Percentiles rank a stretch among this genome's conserved stretches.
These are phyloP conservation scores for Ceratobasidium sp. DNA, from an alignment of 1,284 basidiomycete genomes.

Conservation along the genomic window DNA sequence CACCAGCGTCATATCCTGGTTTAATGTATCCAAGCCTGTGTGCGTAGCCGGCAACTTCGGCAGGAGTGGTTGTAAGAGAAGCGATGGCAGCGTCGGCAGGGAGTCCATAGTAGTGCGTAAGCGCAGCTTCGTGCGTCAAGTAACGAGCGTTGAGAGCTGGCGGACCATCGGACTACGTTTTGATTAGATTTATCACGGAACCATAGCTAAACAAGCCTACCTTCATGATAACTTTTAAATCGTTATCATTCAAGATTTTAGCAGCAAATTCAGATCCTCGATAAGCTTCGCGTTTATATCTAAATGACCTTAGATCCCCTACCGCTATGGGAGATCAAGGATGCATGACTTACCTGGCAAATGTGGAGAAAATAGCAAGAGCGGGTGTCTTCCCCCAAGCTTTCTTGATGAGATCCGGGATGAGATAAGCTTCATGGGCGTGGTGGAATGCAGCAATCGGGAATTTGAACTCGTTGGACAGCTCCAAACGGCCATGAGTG, in stretches of 20 bases:
- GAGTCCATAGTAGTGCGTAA: constrained; percentile 85
- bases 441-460: constrained; percentile 88
- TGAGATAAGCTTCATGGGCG: constrained; percentile 88
- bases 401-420: constrained; percentile 81
- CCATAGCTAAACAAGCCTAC: constrained; percentile 54
- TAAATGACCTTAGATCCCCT: too few species aligned
- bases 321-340: too few species aligned
- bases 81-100: constrained; percentile 72
- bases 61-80: constrained; percentile 83
- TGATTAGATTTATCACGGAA: too few species aligned
- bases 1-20: constrained; percentile 61
- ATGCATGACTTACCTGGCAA: constrained; percentile 66
- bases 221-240: constrained; percentile 84
- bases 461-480: constrained; percentile 89
- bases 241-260: constrained; percentile 80
- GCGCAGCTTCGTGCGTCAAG: constrained; percentile 87
- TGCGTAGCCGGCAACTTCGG: constrained; percentile 79
- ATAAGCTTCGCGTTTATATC: constrained; percentile 89
- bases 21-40: constrained; percentile 86
- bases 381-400: constrained; percentile 76
- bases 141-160: constrained; percentile 78
- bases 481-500: constrained; percentile 59
- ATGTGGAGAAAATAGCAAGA: constrained; percentile 80
- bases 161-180: constrained; percentile 62
- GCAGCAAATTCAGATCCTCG: constrained; percentile 89